Conservation (phyloP, 2,329 filamentous ascomycete species). For the Sclerotinia subarctica region DNA sequence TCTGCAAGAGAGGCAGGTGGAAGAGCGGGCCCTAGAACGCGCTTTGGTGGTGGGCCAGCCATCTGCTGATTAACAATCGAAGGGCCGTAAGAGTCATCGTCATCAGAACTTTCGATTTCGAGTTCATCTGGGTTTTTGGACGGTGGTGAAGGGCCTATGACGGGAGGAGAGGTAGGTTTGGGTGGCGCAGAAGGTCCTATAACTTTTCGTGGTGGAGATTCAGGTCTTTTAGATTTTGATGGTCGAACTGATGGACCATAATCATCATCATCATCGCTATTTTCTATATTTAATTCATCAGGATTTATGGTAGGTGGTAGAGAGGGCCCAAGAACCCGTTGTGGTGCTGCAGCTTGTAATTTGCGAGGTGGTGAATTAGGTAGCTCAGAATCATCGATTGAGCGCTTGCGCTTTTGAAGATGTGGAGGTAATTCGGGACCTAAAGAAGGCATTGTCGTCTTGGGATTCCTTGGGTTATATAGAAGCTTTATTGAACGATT, state of each 20-base stretch:
- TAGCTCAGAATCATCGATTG: conserved; percentile 43
- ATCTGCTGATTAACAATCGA: background rate
- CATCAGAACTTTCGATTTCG: conserved; percentile 42
- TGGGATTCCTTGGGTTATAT: background rate
- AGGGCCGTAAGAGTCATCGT: conserved; percentile 6
- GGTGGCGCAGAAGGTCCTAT: conserved; percentile 36
- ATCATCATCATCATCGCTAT: conserved; percentile 41
- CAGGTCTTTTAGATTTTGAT: conserved; percentile 23
- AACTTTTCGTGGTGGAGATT: conserved; percentile 16
- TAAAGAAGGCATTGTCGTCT: conserved; percentile 41
- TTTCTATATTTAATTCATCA: conserved; percentile 48
- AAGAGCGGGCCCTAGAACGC: conserved; percentile 42
- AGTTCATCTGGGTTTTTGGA: conserved; percentile 46
- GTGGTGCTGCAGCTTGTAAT: conserved; percentile 34
- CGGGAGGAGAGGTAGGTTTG: conserved; percentile 33
- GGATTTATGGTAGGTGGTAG: conserved; percentile 40
- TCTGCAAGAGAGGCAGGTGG: conserved; percentile 44
- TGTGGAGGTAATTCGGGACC: conserved; percentile 69
- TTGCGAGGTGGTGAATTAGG: conserved; percentile 47
- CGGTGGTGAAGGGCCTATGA: conserved; percentile 31
- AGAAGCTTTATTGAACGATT: too few species aligned
- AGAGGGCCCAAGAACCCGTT: conserved; percentile 31
- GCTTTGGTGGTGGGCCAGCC: conserved; percentile 22
- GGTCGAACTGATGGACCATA: conserved; percentile 20
- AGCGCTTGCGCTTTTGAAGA: conserved; percentile 60